phyloP scores from a whole-genome alignment of 768 basidiomycete genomes.

The Tremella fuciformis region DNA sequence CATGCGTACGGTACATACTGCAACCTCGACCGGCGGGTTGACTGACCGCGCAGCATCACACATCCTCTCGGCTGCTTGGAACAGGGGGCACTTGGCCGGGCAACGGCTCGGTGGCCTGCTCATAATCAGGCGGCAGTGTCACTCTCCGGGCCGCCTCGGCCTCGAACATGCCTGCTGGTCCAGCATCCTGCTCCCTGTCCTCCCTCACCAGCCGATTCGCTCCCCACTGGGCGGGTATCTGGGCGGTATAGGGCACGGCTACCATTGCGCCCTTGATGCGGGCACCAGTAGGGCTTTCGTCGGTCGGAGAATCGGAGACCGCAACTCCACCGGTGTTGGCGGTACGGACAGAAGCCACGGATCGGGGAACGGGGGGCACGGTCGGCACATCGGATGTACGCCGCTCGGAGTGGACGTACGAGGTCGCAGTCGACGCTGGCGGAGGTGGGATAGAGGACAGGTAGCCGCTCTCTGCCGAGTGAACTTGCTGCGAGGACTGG shows the following conservation, averaged over 20 bases:
- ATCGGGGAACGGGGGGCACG: neutral
- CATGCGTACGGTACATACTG: no score
- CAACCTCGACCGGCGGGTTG: no score
- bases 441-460: conserved; percentile 10
- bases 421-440: conserved; percentile 12
- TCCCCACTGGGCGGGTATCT: neutral
- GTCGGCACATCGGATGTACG: neutral
- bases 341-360: neutral
- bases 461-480: neutral
- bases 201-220: neutral
- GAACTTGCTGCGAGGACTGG: neutral
- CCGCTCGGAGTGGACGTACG: conserved; percentile 9
- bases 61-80: no score
- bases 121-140: conserved; percentile 21
- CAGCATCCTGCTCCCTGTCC: neutral
- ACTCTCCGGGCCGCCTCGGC: no score
- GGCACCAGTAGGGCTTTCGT: neutral
- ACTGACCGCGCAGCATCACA: no score
- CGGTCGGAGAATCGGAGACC: neutral
- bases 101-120: conserved; percentile 23
- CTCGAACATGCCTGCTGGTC: neutral
- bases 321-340: neutral
- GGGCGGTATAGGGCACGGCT: conserved; percentile 11
- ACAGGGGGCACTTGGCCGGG: conserved; percentile 6
- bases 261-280: neutral